Evolutionary conservation across 1,284 basidiomycete genomes (phyloP).

Genomic region (Leccinum subfulvum): DNA sequence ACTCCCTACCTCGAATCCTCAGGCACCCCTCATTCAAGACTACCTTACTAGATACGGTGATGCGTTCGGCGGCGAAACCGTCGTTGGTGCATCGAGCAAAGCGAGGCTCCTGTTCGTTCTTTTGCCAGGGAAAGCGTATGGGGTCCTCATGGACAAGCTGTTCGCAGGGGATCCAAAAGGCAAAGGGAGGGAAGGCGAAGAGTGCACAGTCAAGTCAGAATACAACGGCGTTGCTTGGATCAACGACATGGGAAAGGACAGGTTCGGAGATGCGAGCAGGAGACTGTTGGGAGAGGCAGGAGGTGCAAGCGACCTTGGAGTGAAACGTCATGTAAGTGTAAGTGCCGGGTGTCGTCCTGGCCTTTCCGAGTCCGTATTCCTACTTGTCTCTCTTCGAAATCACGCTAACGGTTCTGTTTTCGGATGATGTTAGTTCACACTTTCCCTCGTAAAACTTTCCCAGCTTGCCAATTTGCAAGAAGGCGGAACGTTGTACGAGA

Average conservation of each 20-base stretch:
- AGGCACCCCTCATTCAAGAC: slow-evolving; percentile 55
- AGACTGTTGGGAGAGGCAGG: slow-evolving; percentile 65
- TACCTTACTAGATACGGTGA: slow-evolving; percentile 85
- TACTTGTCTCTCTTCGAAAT: background rate
- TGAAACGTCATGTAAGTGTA: slow-evolving; percentile 64
- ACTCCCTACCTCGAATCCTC: slow-evolving; percentile 62
- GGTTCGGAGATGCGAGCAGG: slow-evolving; percentile 64
- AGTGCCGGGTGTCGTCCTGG: too few species aligned
- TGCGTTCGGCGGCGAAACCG: slow-evolving; percentile 85
- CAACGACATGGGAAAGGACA: slow-evolving; percentile 76
- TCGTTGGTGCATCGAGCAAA: slow-evolving; percentile 84
- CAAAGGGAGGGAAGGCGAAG: slow-evolving; percentile 26
- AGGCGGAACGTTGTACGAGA: slow-evolving; percentile 40
- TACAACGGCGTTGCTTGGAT: slow-evolving; percentile 81
- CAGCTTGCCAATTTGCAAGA: slow-evolving; percentile 77
- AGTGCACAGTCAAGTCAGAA: slow-evolving; percentile 15
- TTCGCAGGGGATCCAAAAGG: slow-evolving; percentile 46
- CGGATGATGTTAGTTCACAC: slow-evolving; percentile 62
- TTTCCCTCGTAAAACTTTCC: slow-evolving; percentile 88
- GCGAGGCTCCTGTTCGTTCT: slow-evolving; percentile 38
- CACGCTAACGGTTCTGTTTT: slow-evolving; percentile 7
- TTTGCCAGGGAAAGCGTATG: slow-evolving; percentile 31
- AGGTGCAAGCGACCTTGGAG: slow-evolving; percentile 56
- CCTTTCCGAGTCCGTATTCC: background rate
- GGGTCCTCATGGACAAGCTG: slow-evolving; percentile 67